Conservation (phyloP, 306 rosid genomes). For the peach (Prunus persica) region DNA sequence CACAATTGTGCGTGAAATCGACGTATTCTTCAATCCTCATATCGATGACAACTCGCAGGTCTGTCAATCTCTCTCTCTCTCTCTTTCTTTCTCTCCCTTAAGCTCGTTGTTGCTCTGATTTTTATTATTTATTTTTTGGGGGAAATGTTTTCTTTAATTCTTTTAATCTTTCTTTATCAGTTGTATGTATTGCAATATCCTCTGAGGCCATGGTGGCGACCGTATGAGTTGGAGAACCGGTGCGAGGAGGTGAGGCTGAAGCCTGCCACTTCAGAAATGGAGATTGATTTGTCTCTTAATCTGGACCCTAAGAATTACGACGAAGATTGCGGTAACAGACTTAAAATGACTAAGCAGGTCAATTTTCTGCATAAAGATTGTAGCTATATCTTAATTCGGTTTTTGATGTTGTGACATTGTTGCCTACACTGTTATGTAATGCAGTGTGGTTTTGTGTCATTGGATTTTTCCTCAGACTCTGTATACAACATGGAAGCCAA, state of each 20-base stretch:
- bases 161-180: conserved; percentile 21
- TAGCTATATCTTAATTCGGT: not conserved
- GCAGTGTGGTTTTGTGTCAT: not conserved
- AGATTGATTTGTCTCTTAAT: conserved; percentile 68
- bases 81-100: not conserved
- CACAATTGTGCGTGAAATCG: conserved; percentile 74
- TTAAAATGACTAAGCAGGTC: conserved; percentile 65
- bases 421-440: not conserved
- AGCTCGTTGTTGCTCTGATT: not conserved
- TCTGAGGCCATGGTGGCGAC: conserved; percentile 80
- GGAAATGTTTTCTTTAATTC: not conserved
- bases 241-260: conserved; percentile 88
- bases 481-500: conserved; percentile 64
- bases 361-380: conserved; percentile 1
- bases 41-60: conserved; percentile 56
- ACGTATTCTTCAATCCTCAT: conserved; percentile 64
- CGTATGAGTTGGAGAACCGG: conserved; percentile 68
- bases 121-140: not conserved
- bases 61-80: not conserved
- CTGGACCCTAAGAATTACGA: conserved; percentile 55
- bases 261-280: conserved; percentile 50
- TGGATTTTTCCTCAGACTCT: conserved; percentile 58
- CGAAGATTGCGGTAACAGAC: conserved; percentile 32
- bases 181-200: conserved; percentile 84
- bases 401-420: not conserved